Evolutionary conservation across 208 protist species (phyloP).

Genomic region (Leishmania martiniquensis): DNA sequence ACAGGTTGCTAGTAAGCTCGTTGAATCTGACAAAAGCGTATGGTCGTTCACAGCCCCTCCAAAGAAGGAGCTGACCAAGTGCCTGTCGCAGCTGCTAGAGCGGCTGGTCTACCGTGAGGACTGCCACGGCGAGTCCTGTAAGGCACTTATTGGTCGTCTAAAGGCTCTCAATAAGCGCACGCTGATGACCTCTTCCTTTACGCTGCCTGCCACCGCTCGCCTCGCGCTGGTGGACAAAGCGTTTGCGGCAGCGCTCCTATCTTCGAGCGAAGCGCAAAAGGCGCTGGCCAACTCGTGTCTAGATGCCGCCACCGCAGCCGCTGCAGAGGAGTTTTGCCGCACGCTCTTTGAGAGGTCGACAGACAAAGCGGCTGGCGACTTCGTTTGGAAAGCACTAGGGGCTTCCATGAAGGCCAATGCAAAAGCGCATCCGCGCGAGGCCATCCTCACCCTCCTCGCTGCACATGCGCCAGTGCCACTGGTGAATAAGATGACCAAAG

Average conservation of each 20-base stretch:
- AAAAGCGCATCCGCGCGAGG: slow-evolving; percentile 40
- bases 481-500: slow-evolving; percentile 41
- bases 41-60: slow-evolving; percentile 42
- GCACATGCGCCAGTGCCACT: slow-evolving; percentile 31
- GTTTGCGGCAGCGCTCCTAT: slow-evolving; percentile 32
- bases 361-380: slow-evolving; percentile 27
- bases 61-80: slow-evolving; percentile 32
- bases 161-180: slow-evolving; percentile 24
- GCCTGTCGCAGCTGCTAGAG: slow-evolving; percentile 63
- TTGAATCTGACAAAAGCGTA: slow-evolving; percentile 29
- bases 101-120: slow-evolving; percentile 79
- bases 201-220: slow-evolving; percentile 60
- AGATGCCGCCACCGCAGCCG: slow-evolving; percentile 6
- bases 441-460: slow-evolving; percentile 46
- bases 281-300: slow-evolving; percentile 27
- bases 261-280: slow-evolving; percentile 37
- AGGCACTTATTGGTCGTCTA: slow-evolving; percentile 47
- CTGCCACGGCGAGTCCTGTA: slow-evolving; percentile 41
- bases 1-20: slow-evolving; percentile 34
- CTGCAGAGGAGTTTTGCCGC: slow-evolving; percentile 23
- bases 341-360: slow-evolving; percentile 21
- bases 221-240: slow-evolving; percentile 46
- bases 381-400: slow-evolving; percentile 42
- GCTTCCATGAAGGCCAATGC: slow-evolving; percentile 17
- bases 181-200: slow-evolving; percentile 46